These are phyloP conservation scores for Alternaria solani DNA, from an alignment of 2,329 filamentous ascomycete species.

Conservation along the genomic window DNA sequence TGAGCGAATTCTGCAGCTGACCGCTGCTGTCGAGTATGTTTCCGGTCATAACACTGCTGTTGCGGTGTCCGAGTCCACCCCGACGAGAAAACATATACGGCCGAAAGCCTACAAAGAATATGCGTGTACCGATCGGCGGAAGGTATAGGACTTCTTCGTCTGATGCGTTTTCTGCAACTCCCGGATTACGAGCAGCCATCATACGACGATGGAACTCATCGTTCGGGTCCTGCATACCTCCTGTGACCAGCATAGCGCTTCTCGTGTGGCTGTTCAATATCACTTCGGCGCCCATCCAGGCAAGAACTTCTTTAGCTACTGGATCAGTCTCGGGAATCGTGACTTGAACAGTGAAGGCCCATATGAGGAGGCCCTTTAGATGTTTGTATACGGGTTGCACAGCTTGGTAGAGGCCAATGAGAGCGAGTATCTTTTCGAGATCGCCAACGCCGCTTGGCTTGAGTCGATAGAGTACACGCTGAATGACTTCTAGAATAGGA, in stretches of 20 bases:
- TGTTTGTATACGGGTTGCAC: constrained; percentile 25
- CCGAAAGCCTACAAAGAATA: constrained; percentile 39
- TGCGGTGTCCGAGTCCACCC: constrained; percentile 5
- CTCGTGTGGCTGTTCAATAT: constrained; percentile 30
- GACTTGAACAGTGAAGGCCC: constrained; percentile 32
- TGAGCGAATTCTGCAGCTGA: constrained; percentile 26
- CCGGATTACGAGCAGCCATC: background rate
- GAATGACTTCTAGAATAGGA: constrained; percentile 41
- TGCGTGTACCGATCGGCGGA: constrained; percentile 32
- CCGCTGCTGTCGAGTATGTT: constrained; percentile 19
- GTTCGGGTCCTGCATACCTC: constrained; percentile 18
- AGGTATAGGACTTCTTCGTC: constrained; percentile 24
- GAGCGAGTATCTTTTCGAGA: constrained; percentile 34
- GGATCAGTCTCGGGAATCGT: constrained; percentile 36
- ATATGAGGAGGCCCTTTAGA: constrained; percentile 27
- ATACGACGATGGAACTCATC: constrained; percentile 7
- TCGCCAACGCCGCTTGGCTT: constrained; percentile 23
- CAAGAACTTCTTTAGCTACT: constrained; percentile 35
- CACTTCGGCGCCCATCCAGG: constrained; percentile 39
- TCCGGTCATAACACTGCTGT: background rate
- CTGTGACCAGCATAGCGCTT: constrained; percentile 34
- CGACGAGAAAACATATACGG: constrained; percentile 38
- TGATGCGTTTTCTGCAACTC: background rate
- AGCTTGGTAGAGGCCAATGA: constrained; percentile 37
- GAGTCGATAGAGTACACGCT: constrained; percentile 35